Evolutionary conservation across 257 asterid species (phyloP), one percentile per base, ranked within the genome.

Genomic region (Solanum stenotomum): DNA sequence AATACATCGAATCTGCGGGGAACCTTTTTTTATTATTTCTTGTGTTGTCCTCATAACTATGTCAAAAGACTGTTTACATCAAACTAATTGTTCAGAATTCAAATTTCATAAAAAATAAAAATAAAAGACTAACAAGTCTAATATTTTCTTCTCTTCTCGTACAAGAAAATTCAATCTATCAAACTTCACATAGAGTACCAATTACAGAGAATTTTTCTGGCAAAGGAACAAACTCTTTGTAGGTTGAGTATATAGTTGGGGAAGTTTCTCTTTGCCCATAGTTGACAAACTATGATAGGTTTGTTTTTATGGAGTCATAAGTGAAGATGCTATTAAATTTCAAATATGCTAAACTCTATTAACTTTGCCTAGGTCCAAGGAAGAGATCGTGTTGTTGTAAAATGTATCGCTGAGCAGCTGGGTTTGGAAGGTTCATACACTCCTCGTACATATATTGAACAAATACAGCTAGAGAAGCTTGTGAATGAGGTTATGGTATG

Each of bases 401-500:
- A 93, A 90, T 81, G 85, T 86, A 91, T 94, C 37, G 99, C 98
- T 14, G 97, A 95, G 44, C 95, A 96, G 92, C 95, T 97, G 86
- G 98, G 94, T 15, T 87, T 96, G 94, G 98, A 94, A 75, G 98
- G 98, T 72, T 94, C 99, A 87, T 97, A 94, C 83, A 91, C 94
- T 86, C 98, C 99, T 5, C 95, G 96, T 67, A 97, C 99, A 84
- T 97, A 97, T 83, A 97, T 97, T 56, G 98, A 97, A 91, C 99
- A 97, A 91, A 97, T 97, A 87, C 99, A 97, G 93, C 89, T 97
- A 90, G 99, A 97, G 94, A 97, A 96, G 91, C 98, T 97, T 88
- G 97, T 97, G 34, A 91, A 94, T 78, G 99, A 97, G 75, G 95
- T 97, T 89, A 96, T 95, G 99, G 99, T 97, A 94, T 87, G 96